Evolutionary conservation across 106 monocot species (phyloP), one percentile per base, ranked within the genome.

Genomic region (Platanthera guangdongensis): DNA sequence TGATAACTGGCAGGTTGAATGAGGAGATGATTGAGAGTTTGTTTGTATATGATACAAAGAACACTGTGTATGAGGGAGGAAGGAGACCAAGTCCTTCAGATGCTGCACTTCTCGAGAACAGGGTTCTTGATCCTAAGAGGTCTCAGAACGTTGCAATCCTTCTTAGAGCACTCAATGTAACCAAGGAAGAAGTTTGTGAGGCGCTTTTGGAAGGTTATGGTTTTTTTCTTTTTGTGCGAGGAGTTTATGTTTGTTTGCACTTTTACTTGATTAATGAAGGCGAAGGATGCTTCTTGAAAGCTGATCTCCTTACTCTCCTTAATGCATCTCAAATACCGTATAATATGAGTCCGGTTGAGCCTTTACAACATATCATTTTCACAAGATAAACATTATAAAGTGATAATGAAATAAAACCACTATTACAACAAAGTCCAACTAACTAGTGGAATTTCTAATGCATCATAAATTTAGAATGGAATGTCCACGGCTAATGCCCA

Each of bases 11-110:
- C 69, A 96, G 96, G 77, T 57, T 96, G 80, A 88, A 96, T 75
- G 96, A 96, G 83, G 96, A 96, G 82, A 96, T 96, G 96, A 96
- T 96, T 30, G 96, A 96, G 82, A 89, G 89, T 14, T 74, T 96
- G 76, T 96, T 96, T 62, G 85, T 89, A 4, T 88, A 86, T 50
- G 57, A 90, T 4, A n/a, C 52, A 7, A 84, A 75, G 70, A 73
- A 50, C 2, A 7, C 52, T 9, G 60, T 76, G 57, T 87, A 79
- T 62, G 86, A 80, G 70, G 75, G 19, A 8, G 73, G 47, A 51
- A 84, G 71, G 68, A 54, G 73, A 78, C 75, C 68, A 51, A 74
- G 63, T 9, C 74, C 74, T 73, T 85, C 86, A 50, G 25, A 25
- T 25, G 48, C 82, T 0, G 77, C 82, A 7, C 55, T 52, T 7